Percentiles rank a stretch among this genome's conserved stretches.
Conservation (phyloP, 2,329 filamentous ascomycete species). For the Colletotrichum sojae region DNA sequence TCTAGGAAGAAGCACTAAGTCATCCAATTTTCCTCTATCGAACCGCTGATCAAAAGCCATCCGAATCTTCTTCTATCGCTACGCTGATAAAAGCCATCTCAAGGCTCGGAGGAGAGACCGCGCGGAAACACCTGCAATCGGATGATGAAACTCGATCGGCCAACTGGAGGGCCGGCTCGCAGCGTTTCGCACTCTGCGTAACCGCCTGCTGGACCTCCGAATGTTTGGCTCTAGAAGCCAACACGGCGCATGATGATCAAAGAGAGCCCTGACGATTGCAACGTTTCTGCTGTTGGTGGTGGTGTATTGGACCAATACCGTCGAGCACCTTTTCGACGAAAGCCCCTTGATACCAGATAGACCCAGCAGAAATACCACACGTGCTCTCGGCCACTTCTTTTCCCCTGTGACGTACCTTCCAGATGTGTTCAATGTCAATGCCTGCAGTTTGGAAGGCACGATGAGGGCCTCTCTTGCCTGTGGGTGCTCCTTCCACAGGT, state of each 20-base stretch:
- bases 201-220: slow-evolving; percentile 53
- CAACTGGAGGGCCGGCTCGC: slow-evolving; percentile 13
- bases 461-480: background rate
- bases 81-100: background rate
- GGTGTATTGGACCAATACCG: background rate
- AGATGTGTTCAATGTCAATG: background rate
- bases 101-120: background rate
- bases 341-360: slow-evolving; percentile 8
- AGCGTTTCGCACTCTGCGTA: slow-evolving; percentile 51
- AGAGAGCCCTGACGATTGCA: slow-evolving; percentile 70
- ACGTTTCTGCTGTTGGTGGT: slow-evolving; percentile 30
- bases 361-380: slow-evolving; percentile 22
- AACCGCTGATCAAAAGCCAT: slow-evolving; percentile 40
- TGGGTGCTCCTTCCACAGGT: background rate
- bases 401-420: background rate
- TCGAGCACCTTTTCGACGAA: background rate
- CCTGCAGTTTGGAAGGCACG: background rate
- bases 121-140: slow-evolving; percentile 51
- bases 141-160: slow-evolving; percentile 59
- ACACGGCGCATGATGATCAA: slow-evolving; percentile 66
- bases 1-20: slow-evolving; percentile 74
- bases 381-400: slow-evolving; percentile 5
- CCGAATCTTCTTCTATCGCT: background rate
- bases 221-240: slow-evolving; percentile 56
- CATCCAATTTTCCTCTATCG: background rate